Evolutionary conservation across 78 protist species (phyloP).

Genomic region (Parvularia atlantis): DNA sequence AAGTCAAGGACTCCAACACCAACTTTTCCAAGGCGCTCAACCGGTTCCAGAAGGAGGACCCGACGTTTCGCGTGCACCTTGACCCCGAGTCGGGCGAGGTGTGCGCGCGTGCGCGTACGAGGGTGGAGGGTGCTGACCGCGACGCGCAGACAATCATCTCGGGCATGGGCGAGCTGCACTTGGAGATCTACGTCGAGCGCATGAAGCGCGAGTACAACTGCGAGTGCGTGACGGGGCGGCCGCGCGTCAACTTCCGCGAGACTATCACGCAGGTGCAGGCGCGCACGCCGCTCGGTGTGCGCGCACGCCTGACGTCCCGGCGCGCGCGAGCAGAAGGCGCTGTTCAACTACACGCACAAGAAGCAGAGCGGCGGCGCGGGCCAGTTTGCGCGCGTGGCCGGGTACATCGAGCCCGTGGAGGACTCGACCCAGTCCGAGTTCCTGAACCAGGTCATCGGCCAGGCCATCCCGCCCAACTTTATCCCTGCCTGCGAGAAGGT

Average conservation of each 20-base stretch:
- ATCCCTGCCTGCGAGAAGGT: slow-evolving; percentile 62
- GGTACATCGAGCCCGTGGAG: slow-evolving; percentile 65
- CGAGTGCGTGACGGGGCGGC: slow-evolving; percentile 50
- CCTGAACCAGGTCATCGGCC: slow-evolving; percentile 53
- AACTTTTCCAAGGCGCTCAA: slow-evolving; percentile 57
- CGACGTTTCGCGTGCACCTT: slow-evolving; percentile 79
- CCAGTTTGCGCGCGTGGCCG: slow-evolving; percentile 81
- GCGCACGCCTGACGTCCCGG: no score
- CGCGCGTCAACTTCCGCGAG: slow-evolving; percentile 83
- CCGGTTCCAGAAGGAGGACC: slow-evolving; percentile 85
- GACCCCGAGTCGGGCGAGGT: slow-evolving; percentile 49
- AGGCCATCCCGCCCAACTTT: slow-evolving; percentile 71
- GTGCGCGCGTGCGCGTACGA: no score
- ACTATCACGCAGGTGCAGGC: slow-evolving; percentile 42
- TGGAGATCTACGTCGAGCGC: slow-evolving; percentile 83
- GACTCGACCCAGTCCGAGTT: slow-evolving; percentile 42
- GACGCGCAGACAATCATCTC: slow-evolving; percentile 54
- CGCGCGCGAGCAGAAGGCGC: no score
- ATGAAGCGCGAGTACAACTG: slow-evolving; percentile 67
- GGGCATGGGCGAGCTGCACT: slow-evolving; percentile 97
- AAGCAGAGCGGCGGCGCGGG: slow-evolving; percentile 94
- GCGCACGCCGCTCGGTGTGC: slow-evolving; percentile 8
- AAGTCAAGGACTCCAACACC: slow-evolving; percentile 12
- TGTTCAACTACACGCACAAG: slow-evolving; percentile 77
- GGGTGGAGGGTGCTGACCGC: not conserved